Percentiles rank a stretch among this genome's conserved stretches.
phyloP scores from a whole-genome alignment of 495 filamentous ascomycete genomes.

The Terfezia claveryi region DNA sequence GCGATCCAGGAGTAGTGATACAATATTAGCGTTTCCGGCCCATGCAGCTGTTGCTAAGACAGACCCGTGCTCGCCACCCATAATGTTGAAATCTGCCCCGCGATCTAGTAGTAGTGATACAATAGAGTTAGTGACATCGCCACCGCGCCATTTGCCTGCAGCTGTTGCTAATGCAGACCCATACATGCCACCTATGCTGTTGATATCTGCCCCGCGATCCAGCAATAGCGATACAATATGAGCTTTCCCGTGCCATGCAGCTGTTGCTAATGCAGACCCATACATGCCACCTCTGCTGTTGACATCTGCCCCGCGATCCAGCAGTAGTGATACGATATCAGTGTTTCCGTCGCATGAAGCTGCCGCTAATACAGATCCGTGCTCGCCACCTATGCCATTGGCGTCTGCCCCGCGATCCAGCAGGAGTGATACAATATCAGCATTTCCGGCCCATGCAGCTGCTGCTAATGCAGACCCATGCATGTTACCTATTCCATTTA shows the following conservation, averaged over 20 bases:
- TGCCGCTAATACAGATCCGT: slow-evolving; percentile 10
- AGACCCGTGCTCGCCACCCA: slow-evolving; percentile 3
- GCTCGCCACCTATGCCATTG: slow-evolving; percentile 5
- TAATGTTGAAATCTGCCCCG: slow-evolving; percentile 13
- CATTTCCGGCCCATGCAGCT: background rate
- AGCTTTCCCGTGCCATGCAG: background rate
- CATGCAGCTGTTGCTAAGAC: slow-evolving; percentile 10
- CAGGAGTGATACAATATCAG: slow-evolving; percentile 6
- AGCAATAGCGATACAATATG: no score
- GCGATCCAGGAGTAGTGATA: slow-evolving; percentile 9
- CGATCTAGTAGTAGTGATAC: no score
- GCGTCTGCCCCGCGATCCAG: slow-evolving; percentile 13
- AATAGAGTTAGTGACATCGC: no score
- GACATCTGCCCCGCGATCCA: slow-evolving; percentile 12
- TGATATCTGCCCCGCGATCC: no score
- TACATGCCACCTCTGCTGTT: slow-evolving; percentile 8
- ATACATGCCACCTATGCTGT: no score
- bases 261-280: slow-evolving; percentile 12
- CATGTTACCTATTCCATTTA: no score
- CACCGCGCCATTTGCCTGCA: no score
- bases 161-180: no score
- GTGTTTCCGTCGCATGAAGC: slow-evolving; percentile 1
- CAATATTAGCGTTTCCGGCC: background rate
- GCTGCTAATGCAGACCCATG: slow-evolving; percentile 11
- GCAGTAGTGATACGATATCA: slow-evolving; percentile 3